Percentiles rank a stretch among this genome's conserved stretches.
Evolutionary conservation across 1,284 basidiomycete genomes (phyloP).

Genomic region (Hypsizygus ulmarius): DNA sequence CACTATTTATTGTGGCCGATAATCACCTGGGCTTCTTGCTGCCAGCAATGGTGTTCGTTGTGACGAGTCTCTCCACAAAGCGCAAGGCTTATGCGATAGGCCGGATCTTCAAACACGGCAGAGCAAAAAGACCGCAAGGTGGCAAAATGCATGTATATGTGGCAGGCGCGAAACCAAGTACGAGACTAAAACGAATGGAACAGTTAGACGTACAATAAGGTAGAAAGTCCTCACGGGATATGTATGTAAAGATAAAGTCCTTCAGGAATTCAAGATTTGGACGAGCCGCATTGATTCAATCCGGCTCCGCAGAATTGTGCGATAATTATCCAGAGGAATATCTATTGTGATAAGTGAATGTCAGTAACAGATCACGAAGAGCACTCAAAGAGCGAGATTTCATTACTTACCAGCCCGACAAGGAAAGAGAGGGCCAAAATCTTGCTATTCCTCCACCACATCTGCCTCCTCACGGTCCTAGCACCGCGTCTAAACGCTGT

Average conservation of each 20-base stretch:
- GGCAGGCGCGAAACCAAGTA: neutral
- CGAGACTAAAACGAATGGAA: neutral
- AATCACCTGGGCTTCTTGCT: no score
- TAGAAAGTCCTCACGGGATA: constrained; percentile 3
- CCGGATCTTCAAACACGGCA: no score
- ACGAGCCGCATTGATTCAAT: constrained; percentile 57
- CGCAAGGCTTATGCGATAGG: no score
- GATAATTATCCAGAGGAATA: constrained; percentile 76
- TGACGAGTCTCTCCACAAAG: no score
- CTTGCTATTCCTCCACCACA: constrained; percentile 96
- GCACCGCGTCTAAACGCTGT: constrained; percentile 95
- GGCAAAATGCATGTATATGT: neutral
- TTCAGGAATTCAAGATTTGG: constrained; percentile 15
- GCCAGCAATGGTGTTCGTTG: no score
- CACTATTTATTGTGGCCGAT: no score
- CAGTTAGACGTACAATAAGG: constrained; percentile 6
- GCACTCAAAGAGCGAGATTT: constrained; percentile 1
- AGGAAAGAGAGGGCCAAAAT: constrained; percentile 70
- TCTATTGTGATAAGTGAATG: constrained; percentile 31
- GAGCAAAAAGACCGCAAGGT: neutral
- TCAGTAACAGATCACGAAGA: constrained; percentile 6
- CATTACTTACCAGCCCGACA: constrained; percentile 67
- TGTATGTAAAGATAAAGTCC: neutral
- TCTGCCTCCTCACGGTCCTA: constrained; percentile 80
- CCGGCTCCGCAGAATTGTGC: constrained; percentile 87